Base-by-base conservation (phyloP, 2,329 filamentous ascomycete genomes). In the Periglandula ipomoeae region DNA sequence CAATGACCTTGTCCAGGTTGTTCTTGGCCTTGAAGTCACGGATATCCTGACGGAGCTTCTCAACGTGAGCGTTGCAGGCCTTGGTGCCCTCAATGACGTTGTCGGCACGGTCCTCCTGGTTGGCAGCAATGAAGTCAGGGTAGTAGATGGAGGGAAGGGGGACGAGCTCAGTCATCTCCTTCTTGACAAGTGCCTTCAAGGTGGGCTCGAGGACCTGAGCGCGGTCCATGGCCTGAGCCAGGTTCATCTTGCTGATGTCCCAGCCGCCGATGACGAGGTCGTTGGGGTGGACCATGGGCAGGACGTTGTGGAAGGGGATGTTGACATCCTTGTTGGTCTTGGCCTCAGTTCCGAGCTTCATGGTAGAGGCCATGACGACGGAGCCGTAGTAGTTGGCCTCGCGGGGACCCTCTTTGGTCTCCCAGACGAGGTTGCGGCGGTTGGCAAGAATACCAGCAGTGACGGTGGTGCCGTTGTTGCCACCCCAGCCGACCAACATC, bases 371-470 rank as follows among this genome's bases (percentile, higher is more conserved):
- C 93, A 98, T 97, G 70, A 97, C 81, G 59, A 97, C 82, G 50
- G 93, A 98, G 61, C 93, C 93, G 68, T 96, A 98, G 81, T 97
- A 98, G 74, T 98, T 98, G 70, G 93, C 85, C 56, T 80, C 75
- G 55, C 82, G 88, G 58, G 79, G 73, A 47, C 90, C 90, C 70
- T 96, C 89, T 63, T 91, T 90, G 61, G 93, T 97, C 56, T 96
- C 88, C 93, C 93, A 98, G 53, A 76, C 74, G 51, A 97, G 79
- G 51, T 81, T 78, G 59, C 84, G 87, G 65, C 88, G 87, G 73
- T 98, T 98, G 70, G 91, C 93, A 65, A 98, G 79, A 70, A 98
- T 95, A 67, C 91, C 93, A 53, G 93, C 93, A 52, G 93, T 97
- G 54, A 98, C 89, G 50, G 93, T 98, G 57, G 89, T 89, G 57